Evolutionary conservation across 2,329 filamentous ascomycete genomes (phyloP).

Genomic region (Fusarium sp.): DNA sequence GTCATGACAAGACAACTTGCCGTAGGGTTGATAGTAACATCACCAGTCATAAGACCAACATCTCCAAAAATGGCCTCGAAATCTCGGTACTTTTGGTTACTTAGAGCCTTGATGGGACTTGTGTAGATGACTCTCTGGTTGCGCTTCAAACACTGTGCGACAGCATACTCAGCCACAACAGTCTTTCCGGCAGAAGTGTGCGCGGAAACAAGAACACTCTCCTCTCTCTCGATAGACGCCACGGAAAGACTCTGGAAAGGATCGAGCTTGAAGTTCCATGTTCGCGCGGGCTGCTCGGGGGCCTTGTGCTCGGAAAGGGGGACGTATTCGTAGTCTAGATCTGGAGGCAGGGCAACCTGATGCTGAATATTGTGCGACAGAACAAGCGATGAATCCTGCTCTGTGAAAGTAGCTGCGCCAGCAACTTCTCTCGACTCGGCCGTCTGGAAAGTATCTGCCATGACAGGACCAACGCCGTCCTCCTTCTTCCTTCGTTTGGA

Average conservation of each 20-base stretch:
- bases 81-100: constrained; percentile 98
- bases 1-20: constrained; percentile 99
- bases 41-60: constrained; percentile 97
- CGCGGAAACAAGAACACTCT: constrained; percentile 95
- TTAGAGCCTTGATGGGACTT: constrained; percentile 97
- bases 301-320: constrained; percentile 95
- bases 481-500: constrained; percentile 73
- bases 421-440: constrained; percentile 92
- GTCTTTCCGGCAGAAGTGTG: constrained; percentile 99
- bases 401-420: constrained; percentile 74
- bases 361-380: constrained; percentile 98
- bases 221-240: constrained; percentile 92
- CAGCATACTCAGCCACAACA: constrained; percentile 97
- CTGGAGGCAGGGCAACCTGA: constrained; percentile 93
- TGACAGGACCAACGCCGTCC: constrained; percentile 74
- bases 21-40: constrained; percentile 99
- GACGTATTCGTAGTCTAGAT: constrained; percentile 92
- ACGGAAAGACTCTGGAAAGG: constrained; percentile 97
- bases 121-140: constrained; percentile 99
- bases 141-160: constrained; percentile 95
- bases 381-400: constrained; percentile 78
- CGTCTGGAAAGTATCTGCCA: constrained; percentile 95
- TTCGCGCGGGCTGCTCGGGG: constrained; percentile 85
- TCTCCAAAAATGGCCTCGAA: constrained; percentile 96
- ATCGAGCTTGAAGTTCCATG: constrained; percentile 91